These are phyloP conservation scores for Taiozyma sp. DNA, from an alignment of 1,139 yeast genomes.

Conservation along the genomic window DNA sequence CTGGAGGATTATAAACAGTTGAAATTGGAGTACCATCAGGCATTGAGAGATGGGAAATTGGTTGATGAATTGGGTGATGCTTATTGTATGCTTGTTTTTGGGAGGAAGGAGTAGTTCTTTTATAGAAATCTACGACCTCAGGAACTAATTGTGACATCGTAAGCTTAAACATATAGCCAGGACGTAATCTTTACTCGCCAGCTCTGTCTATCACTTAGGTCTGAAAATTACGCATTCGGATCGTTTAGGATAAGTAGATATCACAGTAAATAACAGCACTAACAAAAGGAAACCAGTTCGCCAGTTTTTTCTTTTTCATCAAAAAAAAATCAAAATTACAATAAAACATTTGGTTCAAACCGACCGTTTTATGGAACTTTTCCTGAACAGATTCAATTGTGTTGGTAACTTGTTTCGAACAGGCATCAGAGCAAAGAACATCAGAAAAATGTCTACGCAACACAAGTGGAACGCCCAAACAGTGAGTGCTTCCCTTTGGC, in stretches of 20 bases:
- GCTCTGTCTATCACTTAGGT: neutral
- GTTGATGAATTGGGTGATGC: conserved; percentile 19
- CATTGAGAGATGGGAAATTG: conserved; percentile 13
- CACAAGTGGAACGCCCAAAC: conserved; percentile 23
- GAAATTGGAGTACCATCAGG: conserved; percentile 18
- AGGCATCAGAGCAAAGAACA: neutral
- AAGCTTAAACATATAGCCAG: too few relatives aligned
- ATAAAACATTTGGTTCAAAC: neutral
- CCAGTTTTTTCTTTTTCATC: neutral
- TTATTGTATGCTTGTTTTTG: conserved; percentile 19
- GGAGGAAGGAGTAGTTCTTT: conserved; percentile 8
- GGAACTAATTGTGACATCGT: too few relatives aligned
- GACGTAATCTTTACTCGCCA: too few relatives aligned
- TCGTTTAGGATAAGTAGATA: neutral
- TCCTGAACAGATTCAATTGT: conserved; percentile 1
- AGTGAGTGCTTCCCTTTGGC: conserved; percentile 12
- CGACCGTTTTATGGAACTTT: conserved; percentile 9
- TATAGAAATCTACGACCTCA: neutral
- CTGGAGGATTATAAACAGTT: conserved; percentile 12
- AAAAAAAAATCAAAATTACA: neutral
- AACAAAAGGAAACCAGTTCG: neutral
- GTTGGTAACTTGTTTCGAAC: neutral
- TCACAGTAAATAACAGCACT: neutral
- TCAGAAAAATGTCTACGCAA: conserved; percentile 19
- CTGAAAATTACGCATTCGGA: neutral